Conservation (phyloP, 495 filamentous ascomycete genomes). For the Podospora pseudocomata region DNA sequence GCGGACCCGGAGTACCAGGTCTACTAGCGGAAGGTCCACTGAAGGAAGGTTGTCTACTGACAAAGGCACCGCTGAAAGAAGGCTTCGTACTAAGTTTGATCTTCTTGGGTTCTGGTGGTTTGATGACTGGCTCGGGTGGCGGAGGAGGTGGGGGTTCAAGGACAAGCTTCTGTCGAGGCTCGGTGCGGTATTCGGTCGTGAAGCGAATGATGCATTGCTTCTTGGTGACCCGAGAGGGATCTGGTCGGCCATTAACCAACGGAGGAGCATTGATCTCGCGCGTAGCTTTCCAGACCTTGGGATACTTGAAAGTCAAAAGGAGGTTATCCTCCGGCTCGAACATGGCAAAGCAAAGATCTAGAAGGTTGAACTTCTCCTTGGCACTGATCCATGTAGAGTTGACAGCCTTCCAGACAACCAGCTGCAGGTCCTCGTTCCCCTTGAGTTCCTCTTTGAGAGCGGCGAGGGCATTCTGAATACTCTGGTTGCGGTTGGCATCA, state of each 20-base stretch:
- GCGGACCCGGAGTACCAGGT: slow-evolving; percentile 17
- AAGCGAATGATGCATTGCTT: slow-evolving; percentile 36
- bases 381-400: slow-evolving; percentile 62
- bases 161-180: slow-evolving; percentile 27
- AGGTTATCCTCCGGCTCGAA: slow-evolving; percentile 64
- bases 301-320: slow-evolving; percentile 61
- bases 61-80: slow-evolving; percentile 25
- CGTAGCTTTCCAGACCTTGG: slow-evolving; percentile 65
- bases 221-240: slow-evolving; percentile 2
- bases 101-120: slow-evolving; percentile 30
- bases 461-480: slow-evolving; percentile 69
- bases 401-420: slow-evolving; percentile 74
- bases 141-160: slow-evolving; percentile 19
- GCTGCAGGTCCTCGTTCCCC: slow-evolving; percentile 57
- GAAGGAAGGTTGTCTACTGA: slow-evolving; percentile 24
- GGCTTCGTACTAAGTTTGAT: slow-evolving; percentile 31
- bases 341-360: slow-evolving; percentile 71
- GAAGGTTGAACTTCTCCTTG: slow-evolving; percentile 69
- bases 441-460: slow-evolving; percentile 71
- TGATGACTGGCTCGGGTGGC: slow-evolving; percentile 26
- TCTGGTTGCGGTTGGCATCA: slow-evolving; percentile 66
- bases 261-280: slow-evolving; percentile 34
- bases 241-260: neutral
- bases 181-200: slow-evolving; percentile 31
- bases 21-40: slow-evolving; percentile 19